Percentiles rank a stretch among this genome's conserved stretches.
phyloP scores from a whole-genome alignment of 345 rosid species.

The Eutrema japonicum region DNA sequence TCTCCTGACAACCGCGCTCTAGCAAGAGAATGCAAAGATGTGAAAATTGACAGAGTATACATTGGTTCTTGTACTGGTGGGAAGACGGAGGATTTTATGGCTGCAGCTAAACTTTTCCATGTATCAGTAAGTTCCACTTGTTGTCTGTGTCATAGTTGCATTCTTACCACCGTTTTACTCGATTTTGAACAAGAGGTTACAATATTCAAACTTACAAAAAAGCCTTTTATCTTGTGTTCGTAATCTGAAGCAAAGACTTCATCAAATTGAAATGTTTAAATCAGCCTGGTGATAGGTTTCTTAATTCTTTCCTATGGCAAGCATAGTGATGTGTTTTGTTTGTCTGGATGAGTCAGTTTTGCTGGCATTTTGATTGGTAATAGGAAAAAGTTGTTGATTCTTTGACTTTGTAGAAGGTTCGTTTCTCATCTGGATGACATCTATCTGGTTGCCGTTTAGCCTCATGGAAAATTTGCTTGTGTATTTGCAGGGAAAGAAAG shows the following conservation, averaged over 20 bases:
- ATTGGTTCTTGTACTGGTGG: conserved; percentile 99
- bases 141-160: conserved; percentile 5
- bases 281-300: not conserved
- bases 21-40: conserved; percentile 99
- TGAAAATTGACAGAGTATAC: conserved; percentile 96
- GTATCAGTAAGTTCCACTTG: conserved; percentile 65
- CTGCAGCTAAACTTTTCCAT: conserved; percentile 86
- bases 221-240: not conserved
- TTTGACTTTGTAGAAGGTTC: conserved; percentile 12
- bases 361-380: not conserved
- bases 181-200: not conserved
- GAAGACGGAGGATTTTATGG: conserved; percentile 90
- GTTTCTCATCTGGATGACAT: conserved; percentile 1
- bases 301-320: not conserved
- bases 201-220: not conserved
- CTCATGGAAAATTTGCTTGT: conserved; percentile 21
- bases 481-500: conserved; percentile 72
- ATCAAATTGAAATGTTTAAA: not conserved
- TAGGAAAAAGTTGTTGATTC: not conserved
- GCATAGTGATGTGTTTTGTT: not conserved
- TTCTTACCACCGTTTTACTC: not conserved
- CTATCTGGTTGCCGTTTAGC: not conserved
- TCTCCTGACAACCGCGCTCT: conserved; percentile 97
- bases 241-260: not conserved
- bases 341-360: conserved; percentile 13